A percentile compares a stretch with the other conserved stretches of the same genome.
Conservation (phyloP, 345 rosid genomes). For the Acer saccharum region DNA sequence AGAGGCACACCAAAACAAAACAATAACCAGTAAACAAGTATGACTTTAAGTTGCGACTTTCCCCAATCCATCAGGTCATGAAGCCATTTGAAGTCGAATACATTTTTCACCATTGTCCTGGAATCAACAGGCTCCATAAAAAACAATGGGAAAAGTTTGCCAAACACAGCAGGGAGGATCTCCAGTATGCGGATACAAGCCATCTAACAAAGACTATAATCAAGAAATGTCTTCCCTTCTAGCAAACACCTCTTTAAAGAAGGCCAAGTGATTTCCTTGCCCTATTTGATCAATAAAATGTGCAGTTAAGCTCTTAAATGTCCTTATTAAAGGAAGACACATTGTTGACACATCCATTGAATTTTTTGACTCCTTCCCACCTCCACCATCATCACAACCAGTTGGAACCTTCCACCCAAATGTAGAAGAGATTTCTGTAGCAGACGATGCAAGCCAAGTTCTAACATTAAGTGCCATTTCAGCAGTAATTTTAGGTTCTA, state of each 20-base stretch:
- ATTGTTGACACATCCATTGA: constrained; percentile 67
- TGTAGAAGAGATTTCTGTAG: no score
- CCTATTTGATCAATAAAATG: constrained; percentile 72
- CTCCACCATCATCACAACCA: constrained; percentile 93
- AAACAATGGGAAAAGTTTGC: constrained; percentile 48
- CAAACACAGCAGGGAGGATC: constrained; percentile 74
- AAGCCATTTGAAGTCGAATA: constrained; percentile 71
- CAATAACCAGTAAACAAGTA: constrained; percentile 66
- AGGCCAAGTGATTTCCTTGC: constrained; percentile 67
- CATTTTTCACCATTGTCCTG: constrained; percentile 34
- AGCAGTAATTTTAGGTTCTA: constrained; percentile 73
- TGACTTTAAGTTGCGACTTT: constrained; percentile 80
- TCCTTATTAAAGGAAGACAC: constrained; percentile 68
- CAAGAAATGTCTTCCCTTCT: constrained; percentile 78
- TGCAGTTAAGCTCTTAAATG: constrained; percentile 83
- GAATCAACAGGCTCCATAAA: constrained; percentile 33
- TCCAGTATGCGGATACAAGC: constrained; percentile 90
- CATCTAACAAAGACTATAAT: constrained; percentile 86
- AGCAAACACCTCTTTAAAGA: constrained; percentile 65
- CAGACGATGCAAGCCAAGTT: constrained; percentile 74
- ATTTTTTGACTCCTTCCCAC: constrained; percentile 76
- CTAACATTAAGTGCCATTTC: constrained; percentile 62
- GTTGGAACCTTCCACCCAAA: constrained; percentile 94
- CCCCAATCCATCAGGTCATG: constrained; percentile 93
- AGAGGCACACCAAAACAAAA: no score